Percentiles rank a stretch among this genome's conserved stretches.
Evolutionary conservation across 208 protist genomes (phyloP).

Genomic region (Entamoeba nuttalli): DNA sequence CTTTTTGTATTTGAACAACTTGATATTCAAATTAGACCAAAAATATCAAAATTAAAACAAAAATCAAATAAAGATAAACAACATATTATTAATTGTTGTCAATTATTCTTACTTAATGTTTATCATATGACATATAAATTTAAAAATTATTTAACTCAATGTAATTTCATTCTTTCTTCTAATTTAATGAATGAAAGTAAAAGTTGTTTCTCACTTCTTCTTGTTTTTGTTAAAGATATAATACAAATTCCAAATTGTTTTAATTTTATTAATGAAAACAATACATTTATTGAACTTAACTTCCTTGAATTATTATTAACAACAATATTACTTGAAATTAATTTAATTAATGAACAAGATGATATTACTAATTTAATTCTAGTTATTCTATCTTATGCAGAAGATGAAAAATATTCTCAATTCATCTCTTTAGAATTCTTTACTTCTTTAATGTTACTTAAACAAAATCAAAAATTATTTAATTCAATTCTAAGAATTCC

Average conservation of each 20-base stretch:
- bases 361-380: not conserved
- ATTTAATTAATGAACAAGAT: not conserved
- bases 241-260: not conserved
- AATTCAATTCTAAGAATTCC: not conserved
- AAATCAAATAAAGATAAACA: not conserved
- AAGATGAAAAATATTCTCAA: not conserved
- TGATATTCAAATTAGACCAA: not conserved
- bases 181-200: not conserved
- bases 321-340: too few species aligned
- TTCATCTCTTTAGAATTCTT: not conserved
- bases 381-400: not conserved
- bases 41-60: not conserved
- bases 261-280: not conserved
- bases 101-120: not conserved
- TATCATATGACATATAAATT: not conserved
- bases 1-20: not conserved
- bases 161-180: not conserved
- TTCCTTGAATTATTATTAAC: not conserved
- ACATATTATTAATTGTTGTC: not conserved
- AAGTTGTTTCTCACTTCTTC: not conserved
- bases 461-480: not conserved
- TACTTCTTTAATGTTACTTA: not conserved
- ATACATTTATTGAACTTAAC: not conserved
- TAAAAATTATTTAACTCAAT: not conserved
- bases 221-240: not conserved